Evolutionary conservation across 2,329 filamentous ascomycete genomes (phyloP).

Genomic region (Aspergillus sp.): DNA sequence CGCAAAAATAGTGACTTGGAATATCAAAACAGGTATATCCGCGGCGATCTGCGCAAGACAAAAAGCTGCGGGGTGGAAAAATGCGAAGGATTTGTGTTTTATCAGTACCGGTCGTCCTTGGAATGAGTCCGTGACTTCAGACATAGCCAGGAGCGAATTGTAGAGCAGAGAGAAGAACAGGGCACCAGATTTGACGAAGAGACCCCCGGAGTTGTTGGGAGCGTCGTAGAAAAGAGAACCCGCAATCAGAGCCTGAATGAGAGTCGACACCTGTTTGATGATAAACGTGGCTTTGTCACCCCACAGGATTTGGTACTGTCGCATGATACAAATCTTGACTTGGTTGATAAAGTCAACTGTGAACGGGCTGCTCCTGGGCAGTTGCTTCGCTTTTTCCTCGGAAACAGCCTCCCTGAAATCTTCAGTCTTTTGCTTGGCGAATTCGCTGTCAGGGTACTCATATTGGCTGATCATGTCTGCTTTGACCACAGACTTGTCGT

Average conservation of each 20-base stretch:
- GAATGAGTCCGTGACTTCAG: slow-evolving; percentile 66
- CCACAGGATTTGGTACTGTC: slow-evolving; percentile 66
- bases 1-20: slow-evolving; percentile 60
- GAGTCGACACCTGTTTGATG: slow-evolving; percentile 60
- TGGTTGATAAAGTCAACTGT: slow-evolving; percentile 58
- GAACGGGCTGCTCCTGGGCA: slow-evolving; percentile 56
- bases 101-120: slow-evolving; percentile 58
- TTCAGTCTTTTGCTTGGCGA: slow-evolving; percentile 51
- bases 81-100: slow-evolving; percentile 60
- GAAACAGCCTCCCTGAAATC: slow-evolving; percentile 56
- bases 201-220: slow-evolving; percentile 55
- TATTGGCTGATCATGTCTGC: slow-evolving; percentile 56
- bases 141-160: slow-evolving; percentile 61
- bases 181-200: slow-evolving; percentile 65
- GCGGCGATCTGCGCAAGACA: slow-evolving; percentile 47
- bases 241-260: slow-evolving; percentile 61
- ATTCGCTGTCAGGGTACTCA: slow-evolving; percentile 53
- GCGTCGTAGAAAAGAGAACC: slow-evolving; percentile 70
- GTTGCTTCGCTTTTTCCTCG: slow-evolving; percentile 55
- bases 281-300: slow-evolving; percentile 64
- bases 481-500: slow-evolving; percentile 55
- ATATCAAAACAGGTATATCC: slow-evolving; percentile 56
- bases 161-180: slow-evolving; percentile 65
- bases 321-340: slow-evolving; percentile 55
- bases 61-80: slow-evolving; percentile 55